These are phyloP conservation scores for Lepraria neglecta DNA, from an alignment of 495 filamentous ascomycete genomes.

Conservation along the genomic window DNA sequence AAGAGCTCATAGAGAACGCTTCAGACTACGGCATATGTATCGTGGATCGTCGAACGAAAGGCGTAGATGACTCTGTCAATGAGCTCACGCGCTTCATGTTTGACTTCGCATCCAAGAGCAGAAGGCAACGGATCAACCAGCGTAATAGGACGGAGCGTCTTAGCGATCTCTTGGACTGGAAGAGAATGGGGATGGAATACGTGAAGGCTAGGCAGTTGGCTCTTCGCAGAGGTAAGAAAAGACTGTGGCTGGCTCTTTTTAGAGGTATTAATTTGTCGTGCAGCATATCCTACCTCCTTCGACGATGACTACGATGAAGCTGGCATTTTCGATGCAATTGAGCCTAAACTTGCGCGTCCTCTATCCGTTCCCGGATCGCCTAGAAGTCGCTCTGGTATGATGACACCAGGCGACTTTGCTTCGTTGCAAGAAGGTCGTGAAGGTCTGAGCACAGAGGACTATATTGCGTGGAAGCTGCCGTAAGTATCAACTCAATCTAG, in stretches of 20 bases:
- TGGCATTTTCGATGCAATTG: slow-evolving; percentile 79
- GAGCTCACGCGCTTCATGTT: slow-evolving; percentile 90
- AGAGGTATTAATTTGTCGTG: background rate
- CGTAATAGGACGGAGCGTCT: slow-evolving; percentile 94
- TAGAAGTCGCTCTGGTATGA: slow-evolving; percentile 86
- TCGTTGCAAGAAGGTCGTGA: slow-evolving; percentile 91
- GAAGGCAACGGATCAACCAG: slow-evolving; percentile 95
- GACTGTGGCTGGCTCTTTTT: background rate
- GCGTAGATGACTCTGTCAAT: slow-evolving; percentile 94
- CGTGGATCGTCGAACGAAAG: slow-evolving; percentile 91
- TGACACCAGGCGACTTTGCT: slow-evolving; percentile 98
- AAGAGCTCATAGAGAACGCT: slow-evolving; percentile 96
- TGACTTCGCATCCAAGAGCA: slow-evolving; percentile 89
- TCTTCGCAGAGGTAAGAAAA: slow-evolving; percentile 60
- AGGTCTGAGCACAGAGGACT: slow-evolving; percentile 92
- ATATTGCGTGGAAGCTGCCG: slow-evolving; percentile 96
- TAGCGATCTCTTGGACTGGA: slow-evolving; percentile 95
- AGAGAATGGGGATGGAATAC: slow-evolving; percentile 98
- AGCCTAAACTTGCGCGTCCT: slow-evolving; percentile 88
- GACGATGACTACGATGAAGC: slow-evolving; percentile 66
- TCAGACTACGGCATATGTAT: slow-evolving; percentile 98
- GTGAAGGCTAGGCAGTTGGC: slow-evolving; percentile 94
- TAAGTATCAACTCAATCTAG: slow-evolving; percentile 48
- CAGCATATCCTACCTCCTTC: slow-evolving; percentile 84
- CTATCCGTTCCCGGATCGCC: slow-evolving; percentile 92